A percentile compares a stretch with the other conserved stretches of the same genome.
phyloP scores from a whole-genome alignment of 192 early-diverging fungal species.

The Coemansia sp. region DNA sequence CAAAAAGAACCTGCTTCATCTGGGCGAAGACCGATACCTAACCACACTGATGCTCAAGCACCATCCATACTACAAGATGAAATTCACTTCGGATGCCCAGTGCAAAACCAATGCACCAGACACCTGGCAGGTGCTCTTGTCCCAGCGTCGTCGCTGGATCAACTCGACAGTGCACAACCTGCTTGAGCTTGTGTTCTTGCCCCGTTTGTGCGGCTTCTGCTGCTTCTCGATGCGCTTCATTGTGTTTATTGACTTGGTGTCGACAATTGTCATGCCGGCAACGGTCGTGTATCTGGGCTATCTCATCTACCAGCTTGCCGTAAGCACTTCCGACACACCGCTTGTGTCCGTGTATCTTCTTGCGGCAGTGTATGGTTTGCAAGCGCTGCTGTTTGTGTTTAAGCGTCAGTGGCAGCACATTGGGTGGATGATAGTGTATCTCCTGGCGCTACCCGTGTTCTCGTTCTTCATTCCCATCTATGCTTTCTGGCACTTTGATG shows the following conservation, averaged over 20 bases:
- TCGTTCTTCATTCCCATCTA: slow-evolving; percentile 88
- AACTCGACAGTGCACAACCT: slow-evolving; percentile 99
- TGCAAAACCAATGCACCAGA: slow-evolving; percentile 97
- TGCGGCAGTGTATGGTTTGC: slow-evolving; percentile 86
- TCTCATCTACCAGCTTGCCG: slow-evolving; percentile 70
- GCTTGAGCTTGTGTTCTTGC: slow-evolving; percentile 89
- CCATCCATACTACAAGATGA: slow-evolving; percentile 95
- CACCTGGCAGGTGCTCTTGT: slow-evolving; percentile 91
- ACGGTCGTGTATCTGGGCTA: slow-evolving; percentile 89
- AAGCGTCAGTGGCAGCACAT: slow-evolving; percentile 93
- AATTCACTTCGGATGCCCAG: slow-evolving; percentile 93
- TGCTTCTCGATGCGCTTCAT: slow-evolving; percentile 99
- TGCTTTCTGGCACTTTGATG: slow-evolving; percentile 99
- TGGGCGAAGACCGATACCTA: slow-evolving; percentile 99
- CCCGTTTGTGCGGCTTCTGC: slow-evolving; percentile 95
- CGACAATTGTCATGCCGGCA: slow-evolving; percentile 93
- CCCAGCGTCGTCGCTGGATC: slow-evolving; percentile 99
- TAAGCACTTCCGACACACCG: slow-evolving; percentile 65
- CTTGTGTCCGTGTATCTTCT: slow-evolving; percentile 84
- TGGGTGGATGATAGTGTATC: slow-evolving; percentile 97
- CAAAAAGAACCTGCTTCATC: slow-evolving; percentile 97
- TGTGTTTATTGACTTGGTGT: slow-evolving; percentile 92
- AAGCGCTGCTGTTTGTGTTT: slow-evolving; percentile 86
- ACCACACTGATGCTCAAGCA: slow-evolving; percentile 96
- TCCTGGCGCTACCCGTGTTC: slow-evolving; percentile 91